Conservation (phyloP, 2,329 filamentous ascomycete genomes). For the Aspergillus jensenii region DNA sequence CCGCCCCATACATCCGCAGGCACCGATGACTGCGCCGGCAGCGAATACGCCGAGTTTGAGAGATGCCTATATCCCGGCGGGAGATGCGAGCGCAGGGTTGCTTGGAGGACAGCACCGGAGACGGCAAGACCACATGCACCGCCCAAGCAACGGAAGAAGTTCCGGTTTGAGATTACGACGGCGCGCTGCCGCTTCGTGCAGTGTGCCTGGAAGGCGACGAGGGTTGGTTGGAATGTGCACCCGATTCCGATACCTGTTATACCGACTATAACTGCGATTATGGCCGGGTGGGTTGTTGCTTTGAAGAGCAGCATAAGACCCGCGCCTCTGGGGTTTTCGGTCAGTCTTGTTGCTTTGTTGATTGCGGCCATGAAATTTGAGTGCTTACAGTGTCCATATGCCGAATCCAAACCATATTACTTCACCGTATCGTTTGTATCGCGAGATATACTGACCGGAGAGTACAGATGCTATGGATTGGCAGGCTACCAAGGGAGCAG, state of each 20-base stretch:
- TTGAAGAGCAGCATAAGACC: slow-evolving; percentile 55
- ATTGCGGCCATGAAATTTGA: background rate
- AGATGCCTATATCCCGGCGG: slow-evolving; percentile 39
- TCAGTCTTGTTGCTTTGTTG: background rate
- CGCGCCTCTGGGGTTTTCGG: slow-evolving; percentile 38
- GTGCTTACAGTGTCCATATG: slow-evolving; percentile 47
- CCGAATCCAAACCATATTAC: slow-evolving; percentile 53
- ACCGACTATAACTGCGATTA: slow-evolving; percentile 53
- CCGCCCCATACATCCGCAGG: slow-evolving; percentile 36
- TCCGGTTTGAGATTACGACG: slow-evolving; percentile 62
- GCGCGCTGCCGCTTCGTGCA: slow-evolving; percentile 58
- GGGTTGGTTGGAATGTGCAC: slow-evolving; percentile 51
- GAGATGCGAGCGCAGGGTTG: slow-evolving; percentile 39
- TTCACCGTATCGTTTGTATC: slow-evolving; percentile 57
- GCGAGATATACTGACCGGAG: slow-evolving; percentile 60
- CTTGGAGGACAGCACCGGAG: slow-evolving; percentile 53
- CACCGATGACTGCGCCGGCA: slow-evolving; percentile 29
- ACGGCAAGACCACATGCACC: slow-evolving; percentile 60
- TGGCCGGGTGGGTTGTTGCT: slow-evolving; percentile 44
- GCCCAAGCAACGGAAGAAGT: slow-evolving; percentile 62
- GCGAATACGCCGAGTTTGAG: slow-evolving; percentile 41
- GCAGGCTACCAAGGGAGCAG: slow-evolving; percentile 50
- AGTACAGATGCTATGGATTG: slow-evolving; percentile 42
- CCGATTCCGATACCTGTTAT: slow-evolving; percentile 57
- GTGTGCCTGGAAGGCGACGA: slow-evolving; percentile 61